Evolutionary conservation across 2,329 filamentous ascomycete species (phyloP), one percentile per base, ranked within the genome.

Genomic region (Chaetomium sp.): DNA sequence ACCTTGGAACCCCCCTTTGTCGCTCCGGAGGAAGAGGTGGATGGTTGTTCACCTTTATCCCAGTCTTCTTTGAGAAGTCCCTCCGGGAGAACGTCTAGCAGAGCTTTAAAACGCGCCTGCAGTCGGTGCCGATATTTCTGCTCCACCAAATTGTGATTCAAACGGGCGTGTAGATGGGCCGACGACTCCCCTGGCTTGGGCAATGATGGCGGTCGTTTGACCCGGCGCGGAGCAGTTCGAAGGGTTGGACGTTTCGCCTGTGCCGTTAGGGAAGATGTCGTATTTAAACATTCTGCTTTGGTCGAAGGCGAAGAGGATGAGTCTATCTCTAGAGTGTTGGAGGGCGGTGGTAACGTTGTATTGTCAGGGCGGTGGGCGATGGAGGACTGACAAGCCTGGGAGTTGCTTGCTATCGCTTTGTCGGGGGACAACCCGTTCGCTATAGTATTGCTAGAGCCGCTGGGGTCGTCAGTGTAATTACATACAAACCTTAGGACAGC

Each of bases 71-170:
- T 40, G 5, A 56, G 10, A 27, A 50, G n/a, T 14, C 43, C 33
- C 32, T 48, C 34, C 2, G 58, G 57, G 10, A 65, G 54, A 9
- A 53, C 56, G 1, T 59, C 53, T 32, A 64, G 51, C 7, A 65
- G 53, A n/a, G 37, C 52, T 45, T 64, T 60, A 46, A 64, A 65
- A 10, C 56, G 42, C 7, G 48, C 49, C 48, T 61, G 59, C 19
- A 65, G 53, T 34, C 63, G 59, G 19, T 53, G 54, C 4, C 63
- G 63, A 47, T 65, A 64, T 37, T 64, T 52, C 54, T 64, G 59
- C 42, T 65, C 63, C 2, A 64, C 62, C 11, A 54, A 36, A 45
- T 64, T 65, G 53, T 65, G 63, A 48, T 53, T 62, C 27, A 58
- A 49, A 11, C 63, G 55, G 5, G 59, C 56, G 0, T 57, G 59